phyloP scores from a whole-genome alignment of 2,329 filamentous ascomycete genomes.

The Arthrobotrys conoides region DNA sequence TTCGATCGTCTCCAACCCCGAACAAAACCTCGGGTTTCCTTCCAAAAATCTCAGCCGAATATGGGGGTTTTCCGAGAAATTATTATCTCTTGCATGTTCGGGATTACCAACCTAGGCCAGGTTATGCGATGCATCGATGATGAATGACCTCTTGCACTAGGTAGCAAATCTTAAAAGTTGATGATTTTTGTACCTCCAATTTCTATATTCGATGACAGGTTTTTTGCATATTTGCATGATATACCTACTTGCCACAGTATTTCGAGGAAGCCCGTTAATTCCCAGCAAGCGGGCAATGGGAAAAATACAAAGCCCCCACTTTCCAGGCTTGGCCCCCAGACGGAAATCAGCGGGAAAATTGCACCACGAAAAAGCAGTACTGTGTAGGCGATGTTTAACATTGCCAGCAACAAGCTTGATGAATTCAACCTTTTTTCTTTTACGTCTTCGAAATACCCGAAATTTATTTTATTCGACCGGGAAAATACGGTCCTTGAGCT shows the following conservation, averaged over 20 bases:
- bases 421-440: slow-evolving; percentile 32
- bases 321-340: slow-evolving; percentile 37
- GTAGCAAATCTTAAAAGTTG: slow-evolving; percentile 18
- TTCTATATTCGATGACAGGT: slow-evolving; percentile 18
- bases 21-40: slow-evolving; percentile 18
- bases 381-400: slow-evolving; percentile 32
- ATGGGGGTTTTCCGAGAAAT: slow-evolving; percentile 48
- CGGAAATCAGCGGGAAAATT: slow-evolving; percentile 55
- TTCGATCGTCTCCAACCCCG: not conserved
- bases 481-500: slow-evolving; percentile 45
- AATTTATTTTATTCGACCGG: slow-evolving; percentile 54
- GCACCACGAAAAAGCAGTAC: slow-evolving; percentile 19
- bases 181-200: not conserved
- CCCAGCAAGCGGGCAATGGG: not conserved
- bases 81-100: slow-evolving; percentile 14
- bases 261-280: slow-evolving; percentile 17
- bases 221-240: slow-evolving; percentile 28
- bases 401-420: slow-evolving; percentile 37
- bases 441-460: slow-evolving; percentile 45
- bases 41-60: slow-evolving; percentile 28
- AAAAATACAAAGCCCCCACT: slow-evolving; percentile 28
- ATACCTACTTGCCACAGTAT: slow-evolving; percentile 27
- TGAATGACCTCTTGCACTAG: slow-evolving; percentile 27
- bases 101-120: slow-evolving; percentile 33
- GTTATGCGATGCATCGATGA: slow-evolving; percentile 31